Conservation (phyloP, 495 filamentous ascomycete genomes). For the Pyrenula aspistea region DNA sequence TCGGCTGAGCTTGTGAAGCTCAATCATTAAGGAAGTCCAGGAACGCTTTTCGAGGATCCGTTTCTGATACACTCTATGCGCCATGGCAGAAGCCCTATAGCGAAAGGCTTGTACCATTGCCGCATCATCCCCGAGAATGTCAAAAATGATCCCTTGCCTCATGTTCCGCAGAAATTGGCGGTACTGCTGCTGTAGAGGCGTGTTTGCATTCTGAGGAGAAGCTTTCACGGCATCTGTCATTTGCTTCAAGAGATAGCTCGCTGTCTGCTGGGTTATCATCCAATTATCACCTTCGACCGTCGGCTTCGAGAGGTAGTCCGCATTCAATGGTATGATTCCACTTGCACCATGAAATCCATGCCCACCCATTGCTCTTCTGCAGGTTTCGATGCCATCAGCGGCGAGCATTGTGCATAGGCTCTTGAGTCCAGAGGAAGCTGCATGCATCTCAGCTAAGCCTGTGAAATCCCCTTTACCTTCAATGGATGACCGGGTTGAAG, state of each 20-base stretch:
- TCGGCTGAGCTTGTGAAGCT: constrained; percentile 31
- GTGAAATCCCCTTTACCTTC: constrained; percentile 25
- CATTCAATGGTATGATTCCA: constrained; percentile 32
- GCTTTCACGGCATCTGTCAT: constrained; percentile 24
- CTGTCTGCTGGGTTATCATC: constrained; percentile 40
- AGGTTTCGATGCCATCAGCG: constrained; percentile 37
- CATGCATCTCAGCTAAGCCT: constrained; percentile 32
- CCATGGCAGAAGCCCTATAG: constrained; percentile 26
- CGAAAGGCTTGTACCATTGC: constrained; percentile 29
- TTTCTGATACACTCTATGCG: constrained; percentile 28
- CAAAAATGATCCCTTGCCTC: background rate
- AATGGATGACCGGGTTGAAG: constrained; percentile 22
- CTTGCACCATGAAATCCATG: constrained; percentile 37
- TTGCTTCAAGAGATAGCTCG: constrained; percentile 34
- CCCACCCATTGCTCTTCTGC: constrained; percentile 33
- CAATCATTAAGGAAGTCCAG: constrained; percentile 34
- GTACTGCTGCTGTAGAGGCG: background rate
- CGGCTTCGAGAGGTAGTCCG: constrained; percentile 34
- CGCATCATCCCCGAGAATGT: constrained; percentile 16
- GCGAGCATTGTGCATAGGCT: constrained; percentile 35
- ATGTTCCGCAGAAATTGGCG: constrained; percentile 4
- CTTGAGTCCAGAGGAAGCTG: constrained; percentile 34
- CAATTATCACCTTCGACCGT: constrained; percentile 42
- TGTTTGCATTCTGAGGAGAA: background rate
- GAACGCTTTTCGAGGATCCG: constrained; percentile 27